Base-by-base conservation (phyloP, 257 asterid species). In the Gentiana straminea region DNA sequence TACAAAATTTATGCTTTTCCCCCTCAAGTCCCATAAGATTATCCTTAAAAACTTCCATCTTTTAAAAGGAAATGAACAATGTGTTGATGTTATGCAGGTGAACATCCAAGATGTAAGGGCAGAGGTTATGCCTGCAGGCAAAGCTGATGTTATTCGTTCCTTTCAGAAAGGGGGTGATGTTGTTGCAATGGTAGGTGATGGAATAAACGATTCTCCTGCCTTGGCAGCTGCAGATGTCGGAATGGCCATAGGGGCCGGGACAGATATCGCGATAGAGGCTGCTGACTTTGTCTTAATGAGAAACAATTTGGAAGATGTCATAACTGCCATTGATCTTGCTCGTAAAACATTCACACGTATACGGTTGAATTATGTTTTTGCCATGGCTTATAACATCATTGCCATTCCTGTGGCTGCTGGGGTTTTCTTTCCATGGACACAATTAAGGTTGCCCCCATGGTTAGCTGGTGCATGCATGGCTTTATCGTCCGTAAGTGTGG, bases 391-490 rank as follows among this genome's bases (percentile, higher is more conserved):
- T 64, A 93, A 93, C 50, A 72, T 89, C 33, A 68, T 93, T 11
- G 89, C 99, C 36, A 80, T 93, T 41, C 99, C 99, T 0, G 65
- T 93, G 44, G 99, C 99, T 3, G 96, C 97, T 2, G 99, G 99
- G 52, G 74, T 72, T 15, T 67, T 89, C 66, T 93, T 70, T 61
- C 99, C 99, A 2, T 80, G 82, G 73, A 59, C 89, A 9, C 70
- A 36, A 60, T 60, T 86, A 36, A 76, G 56, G 87, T 55, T 92
- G 77, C 99, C 99, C 0, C 99, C 99, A 2, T 93, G 99, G 99
- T 84, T 75, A 4, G 97, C 99, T 5, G 99, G 97, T 53, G 95
- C 97, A 0, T 93, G 99, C 77, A 93, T 93, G 99, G 97, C 99
- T 12, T 47, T 89, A 77, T 92, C 99, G 5, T 92, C 99, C 38